Evolutionary conservation across 805 yeast genomes (phyloP).

Genomic region (Saccharomycopsis sp.): DNA sequence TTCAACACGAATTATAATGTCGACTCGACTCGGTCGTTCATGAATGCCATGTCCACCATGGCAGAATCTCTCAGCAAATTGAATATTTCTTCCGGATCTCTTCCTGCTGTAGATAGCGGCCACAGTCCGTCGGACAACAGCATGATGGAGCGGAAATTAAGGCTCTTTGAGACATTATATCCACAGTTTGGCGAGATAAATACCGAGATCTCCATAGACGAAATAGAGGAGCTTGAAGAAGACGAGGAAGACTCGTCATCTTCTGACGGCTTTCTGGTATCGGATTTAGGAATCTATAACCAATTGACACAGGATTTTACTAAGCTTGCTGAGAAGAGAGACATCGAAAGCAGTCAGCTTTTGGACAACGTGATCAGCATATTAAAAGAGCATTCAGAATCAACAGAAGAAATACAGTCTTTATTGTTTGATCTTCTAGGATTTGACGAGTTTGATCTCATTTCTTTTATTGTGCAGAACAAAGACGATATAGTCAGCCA

Average conservation of each 20-base stretch:
- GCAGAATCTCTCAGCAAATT: conserved; percentile 39
- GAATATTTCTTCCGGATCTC: conserved; percentile 21
- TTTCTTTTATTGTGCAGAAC: conserved; percentile 52
- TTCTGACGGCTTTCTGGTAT: background rate
- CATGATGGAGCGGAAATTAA: conserved; percentile 33
- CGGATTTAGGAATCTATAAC: background rate
- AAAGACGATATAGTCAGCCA: conserved; percentile 30
- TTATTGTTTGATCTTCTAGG: conserved; percentile 76
- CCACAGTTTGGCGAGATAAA: conserved; percentile 7
- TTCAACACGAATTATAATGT: conserved; percentile 39
- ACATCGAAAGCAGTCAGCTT: conserved; percentile 23
- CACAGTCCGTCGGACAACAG: conserved; percentile 37
- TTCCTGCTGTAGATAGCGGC: conserved; percentile 25
- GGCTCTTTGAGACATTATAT: conserved; percentile 32
- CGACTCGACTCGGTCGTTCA: conserved; percentile 64
- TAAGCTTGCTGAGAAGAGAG: conserved; percentile 13
- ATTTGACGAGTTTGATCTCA: conserved; percentile 76
- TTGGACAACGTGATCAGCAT: conserved; percentile 28
- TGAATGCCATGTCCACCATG: conserved; percentile 74
- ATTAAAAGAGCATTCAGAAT: conserved; percentile 31
- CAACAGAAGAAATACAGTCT: conserved; percentile 59
- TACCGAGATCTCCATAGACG: background rate
- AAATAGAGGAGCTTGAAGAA: background rate
- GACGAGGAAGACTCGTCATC: conserved; percentile 1
- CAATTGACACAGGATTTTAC: background rate